Conservation (phyloP, 495 filamentous ascomycete genomes). For the Parmelia sp. region DNA sequence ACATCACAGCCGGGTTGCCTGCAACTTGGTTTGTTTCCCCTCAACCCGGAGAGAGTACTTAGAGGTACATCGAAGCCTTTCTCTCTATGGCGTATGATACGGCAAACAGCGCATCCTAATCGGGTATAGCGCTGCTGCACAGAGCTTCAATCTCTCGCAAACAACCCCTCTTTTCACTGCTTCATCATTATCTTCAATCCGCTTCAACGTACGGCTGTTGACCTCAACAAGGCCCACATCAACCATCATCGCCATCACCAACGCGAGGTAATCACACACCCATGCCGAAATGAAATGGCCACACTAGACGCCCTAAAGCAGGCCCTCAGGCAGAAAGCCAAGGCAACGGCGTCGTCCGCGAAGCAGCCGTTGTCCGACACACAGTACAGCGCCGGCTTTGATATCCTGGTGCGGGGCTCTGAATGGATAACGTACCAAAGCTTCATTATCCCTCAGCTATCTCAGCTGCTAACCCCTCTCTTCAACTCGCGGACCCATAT, state of each 20-base stretch:
- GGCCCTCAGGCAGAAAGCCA: slow-evolving; percentile 41
- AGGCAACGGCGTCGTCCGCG: slow-evolving; percentile 27
- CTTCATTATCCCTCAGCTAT: slow-evolving; percentile 54
- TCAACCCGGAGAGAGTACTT: slow-evolving; percentile 35
- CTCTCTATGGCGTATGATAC: too few species aligned
- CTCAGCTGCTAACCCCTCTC: slow-evolving; percentile 42
- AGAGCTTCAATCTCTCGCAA: too few species aligned
- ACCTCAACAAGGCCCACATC: too few species aligned
- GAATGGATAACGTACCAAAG: slow-evolving; percentile 46
- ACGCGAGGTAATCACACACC: too few species aligned
- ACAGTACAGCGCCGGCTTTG: slow-evolving; percentile 34
- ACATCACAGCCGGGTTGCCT: slow-evolving; percentile 32
- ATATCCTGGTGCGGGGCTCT: slow-evolving; percentile 12
- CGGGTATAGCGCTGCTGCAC: too few species aligned
- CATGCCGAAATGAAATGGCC: too few species aligned
- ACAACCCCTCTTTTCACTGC: too few species aligned
- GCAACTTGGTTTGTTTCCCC: slow-evolving; percentile 32
- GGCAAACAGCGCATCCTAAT: too few species aligned
- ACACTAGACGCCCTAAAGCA: slow-evolving; percentile 45
- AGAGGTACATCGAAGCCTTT: slow-evolving; percentile 26
- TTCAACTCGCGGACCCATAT: slow-evolving; percentile 42
- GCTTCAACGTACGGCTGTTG: too few species aligned
- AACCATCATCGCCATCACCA: too few species aligned
- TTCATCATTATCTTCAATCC: too few species aligned
- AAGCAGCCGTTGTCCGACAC: slow-evolving; percentile 45